A percentile compares a stretch with the other conserved stretches of the same genome.
These are phyloP conservation scores for Wilhelminamyces savonicus DNA, from an alignment of 805 yeast species.

Conservation along the genomic window DNA sequence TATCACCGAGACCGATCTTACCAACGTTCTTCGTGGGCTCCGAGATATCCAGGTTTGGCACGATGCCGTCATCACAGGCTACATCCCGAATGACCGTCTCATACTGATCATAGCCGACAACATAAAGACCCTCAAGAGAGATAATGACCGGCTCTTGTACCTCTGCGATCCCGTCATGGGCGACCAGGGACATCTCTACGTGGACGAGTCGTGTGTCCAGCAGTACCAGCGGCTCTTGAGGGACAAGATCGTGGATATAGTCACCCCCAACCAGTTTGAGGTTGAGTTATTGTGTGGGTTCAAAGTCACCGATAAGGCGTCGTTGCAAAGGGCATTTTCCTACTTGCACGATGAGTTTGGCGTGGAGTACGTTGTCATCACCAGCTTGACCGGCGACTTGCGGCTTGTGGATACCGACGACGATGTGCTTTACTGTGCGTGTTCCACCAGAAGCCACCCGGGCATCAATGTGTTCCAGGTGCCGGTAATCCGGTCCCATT, in stretches of 20 bases:
- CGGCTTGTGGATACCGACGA: slow-evolving; percentile 5
- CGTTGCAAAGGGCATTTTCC: slow-evolving; percentile 6
- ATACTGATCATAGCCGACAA: slow-evolving; percentile 6
- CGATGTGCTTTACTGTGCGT: slow-evolving; percentile 21
- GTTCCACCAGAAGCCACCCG: slow-evolving; percentile 7
- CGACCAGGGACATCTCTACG: slow-evolving; percentile 13
- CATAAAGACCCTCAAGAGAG: slow-evolving; percentile 3
- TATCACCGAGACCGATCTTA: slow-evolving; percentile 5
- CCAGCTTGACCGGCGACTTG: slow-evolving; percentile 9
- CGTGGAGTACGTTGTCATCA: slow-evolving; percentile 9
- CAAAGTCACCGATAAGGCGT: slow-evolving; percentile 3
- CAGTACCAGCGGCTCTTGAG: slow-evolving; percentile 7
- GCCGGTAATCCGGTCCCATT: slow-evolving; percentile 68
- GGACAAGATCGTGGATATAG: slow-evolving; percentile 6
- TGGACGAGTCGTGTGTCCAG: slow-evolving; percentile 8
- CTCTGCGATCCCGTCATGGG: slow-evolving; percentile 15
- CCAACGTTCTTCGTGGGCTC: slow-evolving; percentile 7
- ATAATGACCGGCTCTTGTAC: slow-evolving; percentile 10
- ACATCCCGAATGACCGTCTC: slow-evolving; percentile 9
- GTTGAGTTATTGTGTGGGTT: slow-evolving; percentile 10
- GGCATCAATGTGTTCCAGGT: slow-evolving; percentile 23
- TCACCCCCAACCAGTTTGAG: slow-evolving; percentile 14
- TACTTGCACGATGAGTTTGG: slow-evolving; percentile 5
- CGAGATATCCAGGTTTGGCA: slow-evolving; percentile 7
- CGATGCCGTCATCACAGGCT: slow-evolving; percentile 13